phyloP scores from a whole-genome alignment of 2,329 filamentous ascomycete species.

The Fusarium nematophilum region DNA sequence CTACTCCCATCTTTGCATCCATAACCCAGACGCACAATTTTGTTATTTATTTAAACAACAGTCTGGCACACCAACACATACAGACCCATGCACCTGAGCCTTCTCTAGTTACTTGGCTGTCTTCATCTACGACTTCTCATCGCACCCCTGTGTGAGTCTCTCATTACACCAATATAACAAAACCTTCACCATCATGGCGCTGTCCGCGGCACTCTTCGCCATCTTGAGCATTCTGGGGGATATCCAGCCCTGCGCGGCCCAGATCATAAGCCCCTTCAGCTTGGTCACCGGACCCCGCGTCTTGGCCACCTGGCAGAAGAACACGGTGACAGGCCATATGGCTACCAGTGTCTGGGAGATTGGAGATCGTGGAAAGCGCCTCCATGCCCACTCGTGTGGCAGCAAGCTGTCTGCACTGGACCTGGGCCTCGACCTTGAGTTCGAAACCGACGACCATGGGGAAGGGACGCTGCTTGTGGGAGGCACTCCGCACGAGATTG shows the following conservation, averaged over 20 bases:
- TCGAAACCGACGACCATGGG: background rate
- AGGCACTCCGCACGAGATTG: background rate
- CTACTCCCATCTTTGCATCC: too few relatives aligned
- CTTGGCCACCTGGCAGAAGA: background rate
- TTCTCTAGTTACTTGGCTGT: too few relatives aligned
- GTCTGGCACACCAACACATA: too few relatives aligned
- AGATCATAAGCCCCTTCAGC: background rate
- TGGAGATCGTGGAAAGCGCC: background rate
- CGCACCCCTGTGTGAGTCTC: too few relatives aligned
- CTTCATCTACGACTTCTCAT: too few relatives aligned
- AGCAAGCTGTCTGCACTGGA: background rate
- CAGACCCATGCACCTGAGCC: too few relatives aligned
- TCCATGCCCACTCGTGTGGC: background rate
- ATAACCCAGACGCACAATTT: too few relatives aligned
- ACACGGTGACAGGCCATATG: background rate
- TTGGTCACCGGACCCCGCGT: background rate
- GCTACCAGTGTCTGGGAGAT: background rate
- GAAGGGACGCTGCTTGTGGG: background rate
- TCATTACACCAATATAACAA: too few relatives aligned
- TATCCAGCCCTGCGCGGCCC: background rate
- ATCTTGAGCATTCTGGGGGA: too few relatives aligned
- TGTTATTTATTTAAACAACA: too few relatives aligned
- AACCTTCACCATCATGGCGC: too few relatives aligned
- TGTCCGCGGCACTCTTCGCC: too few relatives aligned
- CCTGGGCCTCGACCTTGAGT: background rate